A percentile compares a stretch with the other conserved stretches of the same genome.
These are phyloP conservation scores for Stygiomarasmius scandens DNA, from an alignment of 1,284 basidiomycete species.

Conservation along the genomic window DNA sequence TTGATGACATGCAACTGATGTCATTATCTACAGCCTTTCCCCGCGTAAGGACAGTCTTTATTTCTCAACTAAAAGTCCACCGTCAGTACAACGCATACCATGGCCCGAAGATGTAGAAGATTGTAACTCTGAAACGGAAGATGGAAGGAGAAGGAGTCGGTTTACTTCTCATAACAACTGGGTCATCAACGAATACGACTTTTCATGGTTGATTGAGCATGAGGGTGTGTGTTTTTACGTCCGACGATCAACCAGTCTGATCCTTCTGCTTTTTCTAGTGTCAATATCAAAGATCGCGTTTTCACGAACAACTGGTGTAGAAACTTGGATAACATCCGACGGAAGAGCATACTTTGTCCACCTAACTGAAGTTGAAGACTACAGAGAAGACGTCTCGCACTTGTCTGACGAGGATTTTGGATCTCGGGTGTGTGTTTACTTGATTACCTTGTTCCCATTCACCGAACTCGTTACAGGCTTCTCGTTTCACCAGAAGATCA, in stretches of 20 bases:
- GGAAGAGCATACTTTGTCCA: slow-evolving; percentile 78
- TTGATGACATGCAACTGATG: slow-evolving; percentile 2
- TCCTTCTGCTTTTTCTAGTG: slow-evolving; percentile 43
- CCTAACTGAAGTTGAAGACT: slow-evolving; percentile 44
- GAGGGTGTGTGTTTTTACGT: slow-evolving; percentile 49
- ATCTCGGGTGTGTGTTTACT: not conserved
- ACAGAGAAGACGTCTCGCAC: not conserved
- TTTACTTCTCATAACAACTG: slow-evolving; percentile 65
- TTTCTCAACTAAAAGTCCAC: slow-evolving; percentile 72
- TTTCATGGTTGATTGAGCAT: slow-evolving; percentile 72
- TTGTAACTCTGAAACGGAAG: slow-evolving; percentile 28
- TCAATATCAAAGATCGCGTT: slow-evolving; percentile 59
- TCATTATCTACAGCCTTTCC: slow-evolving; percentile 55
- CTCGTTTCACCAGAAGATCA: not conserved
- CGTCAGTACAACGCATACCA: slow-evolving; percentile 76
- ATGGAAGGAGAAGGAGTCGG: slow-evolving; percentile 24
- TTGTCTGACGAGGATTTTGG: not conserved
- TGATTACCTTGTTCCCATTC: no score
- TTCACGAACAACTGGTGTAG: slow-evolving; percentile 60
- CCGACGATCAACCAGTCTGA: not conserved
- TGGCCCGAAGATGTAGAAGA: slow-evolving; percentile 68
- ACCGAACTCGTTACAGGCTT: not conserved
- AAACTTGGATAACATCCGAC: slow-evolving; percentile 83
- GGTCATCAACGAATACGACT: slow-evolving; percentile 68
- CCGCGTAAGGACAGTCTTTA: slow-evolving; percentile 67